Evolutionary conservation across 2,329 filamentous ascomycete species (phyloP), one percentile per base, ranked within the genome.

Genomic region (Fusarium napiforme): DNA sequence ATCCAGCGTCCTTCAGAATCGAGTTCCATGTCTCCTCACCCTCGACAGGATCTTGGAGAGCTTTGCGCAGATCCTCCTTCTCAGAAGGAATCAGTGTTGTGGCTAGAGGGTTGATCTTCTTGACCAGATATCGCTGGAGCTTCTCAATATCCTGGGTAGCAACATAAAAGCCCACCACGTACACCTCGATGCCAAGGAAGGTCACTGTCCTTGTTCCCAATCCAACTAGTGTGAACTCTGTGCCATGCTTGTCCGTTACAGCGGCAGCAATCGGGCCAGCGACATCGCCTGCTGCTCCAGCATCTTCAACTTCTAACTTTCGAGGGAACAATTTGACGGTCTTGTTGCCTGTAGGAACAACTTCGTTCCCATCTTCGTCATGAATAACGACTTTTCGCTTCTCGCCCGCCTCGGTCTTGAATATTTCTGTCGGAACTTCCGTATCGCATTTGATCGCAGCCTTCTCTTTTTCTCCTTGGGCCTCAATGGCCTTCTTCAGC

Each of bases 111-210:
- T 94, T 94, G 77, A 97, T 89, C 71, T 90, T 90, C 79, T 91
- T 91, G 69, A 97, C 89, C 36, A 98, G 87, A 49, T 90, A 89
- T 74, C 89, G 87, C 82, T 98, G 96, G 45, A 99, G 86, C n/a
- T 88, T 87, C 8, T 92, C 90, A 67, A 99, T 91, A 78, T 97
- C 95, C 42, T 91, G 86, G 0, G 92, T 96, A 32, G 95, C 93
- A 32, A 98, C 88, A 84, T 99, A 99, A 77, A 97, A 90, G 21
- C 96, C 96, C 0, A 97, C 93, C 23, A 98, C 93, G 84, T 99
- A 99, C 60, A 99, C 96, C 81, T 97, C 92, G 49, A 99, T 94
- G 55, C 90, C 86, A 49, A 98, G 84, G 82, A 98, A 97, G 30
- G 93, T 97, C 37, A 99, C 96, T 2, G 93, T 95, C 62, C 96